These are phyloP conservation scores for Hyaloscypha finlandica DNA, from an alignment of 495 filamentous ascomycete genomes.

Conservation along the genomic window DNA sequence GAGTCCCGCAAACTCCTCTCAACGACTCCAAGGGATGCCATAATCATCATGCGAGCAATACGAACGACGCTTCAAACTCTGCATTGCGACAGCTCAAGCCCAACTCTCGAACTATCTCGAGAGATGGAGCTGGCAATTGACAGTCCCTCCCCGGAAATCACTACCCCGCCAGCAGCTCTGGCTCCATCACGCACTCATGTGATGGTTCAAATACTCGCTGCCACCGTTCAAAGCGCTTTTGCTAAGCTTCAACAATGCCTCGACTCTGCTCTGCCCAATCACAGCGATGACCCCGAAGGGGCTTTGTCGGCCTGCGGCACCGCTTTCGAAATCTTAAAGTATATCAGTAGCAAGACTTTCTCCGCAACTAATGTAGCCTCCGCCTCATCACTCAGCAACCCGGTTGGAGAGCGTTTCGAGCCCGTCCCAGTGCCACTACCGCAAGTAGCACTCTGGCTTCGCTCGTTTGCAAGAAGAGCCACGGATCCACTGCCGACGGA, in stretches of 20 bases:
- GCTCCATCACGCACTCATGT: constrained; percentile 11
- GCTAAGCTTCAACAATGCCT: constrained; percentile 18
- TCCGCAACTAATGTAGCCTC: constrained; percentile 5
- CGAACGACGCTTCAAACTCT: constrained; percentile 17
- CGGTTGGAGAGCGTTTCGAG: constrained; percentile 1
- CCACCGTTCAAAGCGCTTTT: constrained; percentile 15
- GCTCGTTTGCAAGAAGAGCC: constrained; percentile 8
- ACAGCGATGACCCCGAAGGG: constrained; percentile 3
- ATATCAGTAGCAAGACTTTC: constrained; percentile 7
- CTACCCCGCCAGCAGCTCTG: constrained; percentile 5
- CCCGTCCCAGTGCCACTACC: constrained; percentile 3
- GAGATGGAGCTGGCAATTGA: constrained; percentile 3
- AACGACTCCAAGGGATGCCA: constrained; percentile 10
- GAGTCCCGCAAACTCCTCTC: constrained; percentile 14
- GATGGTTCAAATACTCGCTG: constrained; percentile 15
- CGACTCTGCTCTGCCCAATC: constrained; percentile 8
- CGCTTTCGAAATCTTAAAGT: constrained; percentile 11
- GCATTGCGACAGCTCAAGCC: background rate
- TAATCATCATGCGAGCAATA: constrained; percentile 17
- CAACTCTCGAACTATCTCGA: background rate
- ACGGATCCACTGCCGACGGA: constrained; percentile 1
- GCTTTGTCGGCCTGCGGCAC: constrained; percentile 8
- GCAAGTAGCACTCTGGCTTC: constrained; percentile 15
- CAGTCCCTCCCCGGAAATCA: background rate
- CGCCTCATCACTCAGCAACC: constrained; percentile 2